Evolutionary conservation across 495 filamentous ascomycete species (phyloP), one percentile per base, ranked within the genome.

Genomic region (Penicillium silybi): DNA sequence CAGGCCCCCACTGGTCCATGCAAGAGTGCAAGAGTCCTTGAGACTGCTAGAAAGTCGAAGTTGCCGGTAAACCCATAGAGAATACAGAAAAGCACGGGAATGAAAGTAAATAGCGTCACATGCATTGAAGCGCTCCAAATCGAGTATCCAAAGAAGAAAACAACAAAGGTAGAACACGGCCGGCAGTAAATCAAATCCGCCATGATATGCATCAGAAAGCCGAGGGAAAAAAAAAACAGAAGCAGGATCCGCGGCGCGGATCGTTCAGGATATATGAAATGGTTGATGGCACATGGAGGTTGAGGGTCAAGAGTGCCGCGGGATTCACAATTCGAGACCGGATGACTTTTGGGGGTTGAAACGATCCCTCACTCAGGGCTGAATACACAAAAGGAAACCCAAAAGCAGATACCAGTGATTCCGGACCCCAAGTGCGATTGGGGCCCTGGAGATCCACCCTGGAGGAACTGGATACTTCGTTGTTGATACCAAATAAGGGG

Each of bases 141-240:
- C 42, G 50, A 46, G 34, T 25, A 40, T 56, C 35, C 40, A 49
- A 44, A 23, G 19, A 38, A 22, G 8, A 49, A 55, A n/a, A n/a
- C n/a, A n/a, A 53, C 53, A 37, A 45, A 57, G 54, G 41, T 43
- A 51, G 43, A 26, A 48, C 42, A 47, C 26, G 17, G 53, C 46
- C 52, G 41, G 34, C 57, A 54, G 54, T 51, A 56, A 26, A 27
- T 22, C 26, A 53, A 37, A 59, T 51, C 56, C 56, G 54, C 59
- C 59, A 44, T 51, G 42, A 35, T 50, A 65, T 65, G 62, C 62
- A 65, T 53, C 48, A 51, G 29, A 51, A 10, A 46, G 41, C 44
- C 43, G 51, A 46, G 44, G 40, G 27, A 43, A 54, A 55, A 44
- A 44, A 54, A 17, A 52, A 32, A 44, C 9, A 32, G 26, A 49